Evolutionary conservation across 2,329 filamentous ascomycete species (phyloP).

Genomic region (Penicillium psychrosexuale): DNA sequence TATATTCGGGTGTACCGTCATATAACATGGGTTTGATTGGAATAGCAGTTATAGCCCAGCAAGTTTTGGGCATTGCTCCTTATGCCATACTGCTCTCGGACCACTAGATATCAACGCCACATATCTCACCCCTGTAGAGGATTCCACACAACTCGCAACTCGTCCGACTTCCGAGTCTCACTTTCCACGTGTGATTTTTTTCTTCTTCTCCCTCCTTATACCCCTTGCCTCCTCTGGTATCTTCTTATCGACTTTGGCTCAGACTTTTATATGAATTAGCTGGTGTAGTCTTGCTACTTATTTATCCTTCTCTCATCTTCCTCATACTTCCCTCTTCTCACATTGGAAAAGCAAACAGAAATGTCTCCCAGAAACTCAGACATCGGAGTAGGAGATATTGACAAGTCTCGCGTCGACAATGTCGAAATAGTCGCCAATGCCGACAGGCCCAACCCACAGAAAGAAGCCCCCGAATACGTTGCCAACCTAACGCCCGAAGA

Average conservation of each 20-base stretch:
- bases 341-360: background rate
- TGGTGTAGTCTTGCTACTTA: background rate
- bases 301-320: background rate
- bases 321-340: background rate
- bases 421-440: slow-evolving; percentile 26
- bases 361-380: slow-evolving; percentile 20
- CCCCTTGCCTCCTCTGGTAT: slow-evolving; percentile 3
- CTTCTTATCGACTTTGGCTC: background rate
- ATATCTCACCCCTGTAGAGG: background rate
- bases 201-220: slow-evolving; percentile 6
- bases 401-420: slow-evolving; percentile 26
- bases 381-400: slow-evolving; percentile 17
- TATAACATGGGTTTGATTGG: background rate
- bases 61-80: background rate
- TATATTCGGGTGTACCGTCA: background rate
- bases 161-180: background rate
- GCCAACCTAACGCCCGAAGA: slow-evolving; percentile 51
- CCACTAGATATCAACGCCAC: background rate
- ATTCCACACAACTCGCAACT: background rate
- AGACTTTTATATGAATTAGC: background rate
- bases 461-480: slow-evolving; percentile 33
- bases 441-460: slow-evolving; percentile 25
- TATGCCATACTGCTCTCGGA: background rate
- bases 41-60: background rate
- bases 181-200: slow-evolving; percentile 3